Conservation (phyloP, 371 early-diverging fungal species). For the Dichotomocladium elegans region DNA sequence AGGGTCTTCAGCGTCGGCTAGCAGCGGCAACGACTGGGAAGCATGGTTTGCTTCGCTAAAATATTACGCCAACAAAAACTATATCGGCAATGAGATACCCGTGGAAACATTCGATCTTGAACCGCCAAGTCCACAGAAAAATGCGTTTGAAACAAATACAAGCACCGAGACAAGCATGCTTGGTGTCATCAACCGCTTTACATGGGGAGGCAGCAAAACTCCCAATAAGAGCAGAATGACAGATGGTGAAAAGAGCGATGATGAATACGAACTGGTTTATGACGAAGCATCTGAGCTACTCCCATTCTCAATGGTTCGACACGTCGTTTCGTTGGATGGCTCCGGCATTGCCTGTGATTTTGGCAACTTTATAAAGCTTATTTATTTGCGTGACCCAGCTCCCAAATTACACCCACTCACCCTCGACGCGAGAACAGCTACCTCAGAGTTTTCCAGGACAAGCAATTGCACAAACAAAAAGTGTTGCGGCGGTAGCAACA, state of each 20-base stretch:
- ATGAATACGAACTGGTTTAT: constrained; percentile 10
- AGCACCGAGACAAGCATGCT: not conserved
- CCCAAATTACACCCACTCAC: not conserved
- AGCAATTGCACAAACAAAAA: not conserved
- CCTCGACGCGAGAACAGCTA: not conserved
- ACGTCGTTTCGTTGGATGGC: constrained; percentile 22
- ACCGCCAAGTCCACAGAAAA: not conserved
- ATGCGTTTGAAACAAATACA: not conserved
- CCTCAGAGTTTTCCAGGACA: constrained; percentile 4
- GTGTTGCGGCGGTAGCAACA: constrained; percentile 4
- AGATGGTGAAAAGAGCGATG: constrained; percentile 5
- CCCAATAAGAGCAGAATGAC: not conserved
- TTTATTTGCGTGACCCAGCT: constrained; percentile 18
- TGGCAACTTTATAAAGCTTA: constrained; percentile 43
- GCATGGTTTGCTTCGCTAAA: constrained; percentile 36
- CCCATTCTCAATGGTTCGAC: constrained; percentile 30
- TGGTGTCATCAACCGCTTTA: not conserved
- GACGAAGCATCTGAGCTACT: constrained; percentile 28
- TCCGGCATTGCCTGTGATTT: constrained; percentile 37
- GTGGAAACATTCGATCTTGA: constrained; percentile 24
- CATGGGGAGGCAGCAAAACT: not conserved
- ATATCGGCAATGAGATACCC: constrained; percentile 9
- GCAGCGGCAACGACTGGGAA: constrained; percentile 20
- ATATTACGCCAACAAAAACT: constrained; percentile 17
- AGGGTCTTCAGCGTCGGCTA: too few relatives aligned